Percentiles rank a stretch among this genome's conserved stretches.
Conservation (phyloP, 495 filamentous ascomycete species). For the Aspergillus wentii region DNA sequence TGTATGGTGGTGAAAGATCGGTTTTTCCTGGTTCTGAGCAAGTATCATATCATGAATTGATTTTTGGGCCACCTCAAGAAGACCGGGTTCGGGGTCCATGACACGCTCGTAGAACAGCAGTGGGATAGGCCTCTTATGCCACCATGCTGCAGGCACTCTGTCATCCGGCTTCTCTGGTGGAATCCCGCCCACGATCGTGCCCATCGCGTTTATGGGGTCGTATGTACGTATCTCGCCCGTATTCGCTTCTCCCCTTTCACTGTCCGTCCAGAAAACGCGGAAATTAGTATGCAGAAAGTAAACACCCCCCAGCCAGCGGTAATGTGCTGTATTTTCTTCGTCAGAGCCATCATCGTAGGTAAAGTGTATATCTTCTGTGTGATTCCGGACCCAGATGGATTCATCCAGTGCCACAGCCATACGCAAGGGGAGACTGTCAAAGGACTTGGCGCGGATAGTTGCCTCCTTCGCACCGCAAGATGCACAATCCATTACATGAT, state of each 20-base stretch:
- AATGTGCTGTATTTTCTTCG: constrained; percentile 10
- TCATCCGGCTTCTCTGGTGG: constrained; percentile 7
- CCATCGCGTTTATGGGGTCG: constrained; percentile 18
- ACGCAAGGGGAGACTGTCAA: constrained; percentile 24
- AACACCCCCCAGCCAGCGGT: constrained; percentile 43
- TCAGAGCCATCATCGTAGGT: constrained; percentile 15
- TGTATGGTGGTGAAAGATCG: not conserved
- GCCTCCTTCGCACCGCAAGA: constrained; percentile 3
- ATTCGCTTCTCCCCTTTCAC: constrained; percentile 19
- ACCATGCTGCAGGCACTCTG: constrained; percentile 22
- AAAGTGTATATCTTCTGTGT: constrained; percentile 26
- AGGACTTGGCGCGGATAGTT: constrained; percentile 1
- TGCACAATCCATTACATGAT: constrained; percentile 3
- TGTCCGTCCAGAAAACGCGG: constrained; percentile 33
- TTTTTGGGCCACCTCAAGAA: constrained; percentile 7
- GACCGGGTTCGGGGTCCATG: constrained; percentile 17
- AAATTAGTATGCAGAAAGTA: constrained; percentile 19
- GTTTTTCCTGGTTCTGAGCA: not conserved
- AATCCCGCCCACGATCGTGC: constrained; percentile 22
- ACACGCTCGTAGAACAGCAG: constrained; percentile 35
- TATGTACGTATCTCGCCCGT: constrained; percentile 19
- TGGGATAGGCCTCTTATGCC: constrained; percentile 13
- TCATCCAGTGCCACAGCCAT: constrained; percentile 18
- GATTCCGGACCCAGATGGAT: constrained; percentile 8
- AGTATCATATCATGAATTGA: constrained; percentile 9